Evolutionary conservation across 2,329 filamentous ascomycete genomes (phyloP), one percentile per base, ranked within the genome.

Genomic region (Drechslerella stenobrocha): DNA sequence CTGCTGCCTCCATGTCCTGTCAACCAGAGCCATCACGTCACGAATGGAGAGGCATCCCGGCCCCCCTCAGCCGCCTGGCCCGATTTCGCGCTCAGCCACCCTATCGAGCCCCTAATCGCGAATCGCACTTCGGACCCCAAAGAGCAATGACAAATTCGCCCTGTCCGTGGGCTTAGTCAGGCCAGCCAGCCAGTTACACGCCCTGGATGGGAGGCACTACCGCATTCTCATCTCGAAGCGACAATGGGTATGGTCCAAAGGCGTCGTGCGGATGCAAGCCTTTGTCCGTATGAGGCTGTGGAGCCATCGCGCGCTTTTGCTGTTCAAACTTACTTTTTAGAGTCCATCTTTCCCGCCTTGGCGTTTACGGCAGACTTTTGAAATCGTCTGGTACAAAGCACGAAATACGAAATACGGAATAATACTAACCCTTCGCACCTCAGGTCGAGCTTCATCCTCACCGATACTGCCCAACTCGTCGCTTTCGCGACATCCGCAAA

Each of bases 81-180:
- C 37, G 56, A 65, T 18, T 45, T 52, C 22, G 45, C 28, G 28
- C 63, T 55, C 63, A 48, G 63, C 63, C 63, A 60, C 63, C 20
- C 37, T 57, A 30, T 52, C 24, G 45, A 26, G 5, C 22, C 40
- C 51, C 9, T 37, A 37, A 42, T 42, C 37, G 37, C 37, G 37
- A 55, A 56, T 60, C 63, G 63, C 63, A 51, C 40, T 67, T 67
- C 63, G 63, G 63, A 67, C 51, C 22, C 55, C 53, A 32, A n/a
- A 26, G 47, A 51, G 50, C 34, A 53, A 67, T 67, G 24, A 67
- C 63, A 67, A 67, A 67, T 67, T 67, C 35, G 18, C 46, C 28
- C 34, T 55, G 44, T 35, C 59, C 53, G 2, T 2, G 52, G 46
- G 63, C 63, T 67, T 67, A 67, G 63, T 67, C 44, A 67, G 34